Evolutionary conservation across 2,329 filamentous ascomycete species (phyloP).

Genomic region (Botrytis squamosa): DNA sequence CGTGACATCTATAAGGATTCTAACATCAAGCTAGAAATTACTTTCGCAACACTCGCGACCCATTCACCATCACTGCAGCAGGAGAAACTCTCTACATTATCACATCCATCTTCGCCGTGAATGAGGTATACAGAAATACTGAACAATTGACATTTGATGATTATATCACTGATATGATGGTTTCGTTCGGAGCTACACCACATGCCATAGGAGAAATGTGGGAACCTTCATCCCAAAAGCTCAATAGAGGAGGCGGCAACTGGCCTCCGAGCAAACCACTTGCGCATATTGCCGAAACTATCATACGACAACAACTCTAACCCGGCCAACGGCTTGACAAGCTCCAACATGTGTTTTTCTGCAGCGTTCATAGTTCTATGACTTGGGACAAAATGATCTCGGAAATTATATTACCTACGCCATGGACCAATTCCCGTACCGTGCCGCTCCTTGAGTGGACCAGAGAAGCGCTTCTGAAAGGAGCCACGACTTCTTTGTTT

Average conservation of each 20-base stretch:
- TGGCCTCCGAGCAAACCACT: background rate
- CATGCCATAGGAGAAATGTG: slow-evolving; percentile 4
- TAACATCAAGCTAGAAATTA: background rate
- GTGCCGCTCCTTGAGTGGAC: too few species aligned
- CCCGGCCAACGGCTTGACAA: background rate
- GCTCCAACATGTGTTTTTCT: background rate
- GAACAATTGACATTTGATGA: slow-evolving; percentile 14
- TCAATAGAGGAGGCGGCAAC: background rate
- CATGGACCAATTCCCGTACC: too few species aligned
- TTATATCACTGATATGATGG: slow-evolving; percentile 16
- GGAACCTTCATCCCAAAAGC: background rate
- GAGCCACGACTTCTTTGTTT: too few species aligned
- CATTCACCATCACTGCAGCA: slow-evolving; percentile 13
- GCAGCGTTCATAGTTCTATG: background rate
- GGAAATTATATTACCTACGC: background rate
- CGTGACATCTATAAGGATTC: background rate
- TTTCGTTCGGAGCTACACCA: background rate
- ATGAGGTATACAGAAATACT: slow-evolving; percentile 7
- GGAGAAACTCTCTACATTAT: slow-evolving; percentile 18
- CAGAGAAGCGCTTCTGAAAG: too few species aligned
- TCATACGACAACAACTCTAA: background rate
- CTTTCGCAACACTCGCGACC: slow-evolving; percentile 10
- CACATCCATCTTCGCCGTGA: slow-evolving; percentile 8
- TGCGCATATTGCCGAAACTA: background rate
- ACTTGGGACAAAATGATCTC: background rate